A percentile compares a stretch with the other conserved stretches of the same genome.
Evolutionary conservation across 495 filamentous ascomycete species (phyloP).

Genomic region (Aspergillus saccharolyticus): DNA sequence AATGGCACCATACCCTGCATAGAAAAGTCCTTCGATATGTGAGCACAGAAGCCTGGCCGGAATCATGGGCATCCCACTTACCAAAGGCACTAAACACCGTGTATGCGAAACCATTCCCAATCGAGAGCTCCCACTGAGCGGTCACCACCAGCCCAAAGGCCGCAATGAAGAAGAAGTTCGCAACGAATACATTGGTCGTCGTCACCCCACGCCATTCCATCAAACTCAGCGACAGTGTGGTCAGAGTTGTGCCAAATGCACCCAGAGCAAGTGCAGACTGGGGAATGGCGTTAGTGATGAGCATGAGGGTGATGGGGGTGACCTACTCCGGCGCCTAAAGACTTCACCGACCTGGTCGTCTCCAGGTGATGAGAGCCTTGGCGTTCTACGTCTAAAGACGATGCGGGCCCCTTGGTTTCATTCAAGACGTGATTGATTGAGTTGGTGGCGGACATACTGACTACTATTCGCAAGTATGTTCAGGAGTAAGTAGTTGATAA

Average conservation of each 20-base stretch:
- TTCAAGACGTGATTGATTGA: background rate
- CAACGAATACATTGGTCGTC: conserved; percentile 43
- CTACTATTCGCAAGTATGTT: no score
- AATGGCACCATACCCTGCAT: conserved; percentile 21
- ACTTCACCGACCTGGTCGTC: background rate
- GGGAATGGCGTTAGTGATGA: background rate
- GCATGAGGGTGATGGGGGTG: background rate
- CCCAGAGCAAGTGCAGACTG: conserved; percentile 43
- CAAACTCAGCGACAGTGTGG: conserved; percentile 42
- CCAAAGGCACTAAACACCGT: conserved; percentile 37
- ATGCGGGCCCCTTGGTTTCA: background rate
- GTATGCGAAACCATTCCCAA: conserved; percentile 47
- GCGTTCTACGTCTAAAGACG: background rate
- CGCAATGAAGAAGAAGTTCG: conserved; percentile 47
- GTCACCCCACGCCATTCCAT: conserved; percentile 48
- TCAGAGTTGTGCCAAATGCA: conserved; percentile 47
- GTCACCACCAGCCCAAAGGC: conserved; percentile 46
- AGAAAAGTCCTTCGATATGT: conserved; percentile 17
- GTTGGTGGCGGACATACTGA: background rate
- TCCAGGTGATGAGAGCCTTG: background rate
- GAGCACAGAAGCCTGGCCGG: background rate
- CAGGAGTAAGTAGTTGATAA: background rate
- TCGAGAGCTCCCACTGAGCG: conserved; percentile 47
- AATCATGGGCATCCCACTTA: conserved; percentile 2
- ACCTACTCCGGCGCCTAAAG: conserved; percentile 1